Base-by-base conservation (phyloP, 2,329 filamentous ascomycete species). In the Ophiostoma triangulosporum region DNA sequence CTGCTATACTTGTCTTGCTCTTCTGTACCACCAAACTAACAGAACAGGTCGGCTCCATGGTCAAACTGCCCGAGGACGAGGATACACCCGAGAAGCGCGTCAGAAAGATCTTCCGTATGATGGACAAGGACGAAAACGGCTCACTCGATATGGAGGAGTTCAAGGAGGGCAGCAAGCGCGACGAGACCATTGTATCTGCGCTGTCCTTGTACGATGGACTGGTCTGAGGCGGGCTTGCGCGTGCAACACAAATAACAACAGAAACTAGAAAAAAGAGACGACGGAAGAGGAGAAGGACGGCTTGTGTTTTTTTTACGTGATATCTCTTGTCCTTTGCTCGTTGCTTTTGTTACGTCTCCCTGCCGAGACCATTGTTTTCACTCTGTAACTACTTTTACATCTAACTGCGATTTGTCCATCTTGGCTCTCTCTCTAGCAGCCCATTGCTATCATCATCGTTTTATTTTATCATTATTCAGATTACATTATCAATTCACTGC, bases 81-180 rank as follows among this genome's bases (percentile, higher is more conserved):
- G 91, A 98, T 71, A 98, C 93, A 54, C 93, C 93, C 17, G 91
- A 97, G 76, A 98, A 98, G 76, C 85, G 93, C 59, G 93, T 98
- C 58, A 83, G 78, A 70, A 98, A 98, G 77, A 97, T 98, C 69
- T 98, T 98, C 77, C 79, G 85, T 64, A 97, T 97, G 93, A 98
- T 98, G 93, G 93, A 98, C 76, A 98, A 98, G 78, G 93, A 98
- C 68, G 91, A 97, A 73, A 97, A 97, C 66, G 93, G 91, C 62
- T 94, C 87, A 65, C 73, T 98, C 63, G 91, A 97, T 68, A 91
- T 96, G 78, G 85, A 90, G 57, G 93, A 98, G 69, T 98, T 98
- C 77, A 97, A 97, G 73, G 93, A 98, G 72, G 93, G 93, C 61
- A 95, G 89, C 74, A 96, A 97, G 76, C 86, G 90, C 56, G 93